Evolutionary conservation across 2,329 filamentous ascomycete species (phyloP).

Genomic region (Aspergillus sp.): DNA sequence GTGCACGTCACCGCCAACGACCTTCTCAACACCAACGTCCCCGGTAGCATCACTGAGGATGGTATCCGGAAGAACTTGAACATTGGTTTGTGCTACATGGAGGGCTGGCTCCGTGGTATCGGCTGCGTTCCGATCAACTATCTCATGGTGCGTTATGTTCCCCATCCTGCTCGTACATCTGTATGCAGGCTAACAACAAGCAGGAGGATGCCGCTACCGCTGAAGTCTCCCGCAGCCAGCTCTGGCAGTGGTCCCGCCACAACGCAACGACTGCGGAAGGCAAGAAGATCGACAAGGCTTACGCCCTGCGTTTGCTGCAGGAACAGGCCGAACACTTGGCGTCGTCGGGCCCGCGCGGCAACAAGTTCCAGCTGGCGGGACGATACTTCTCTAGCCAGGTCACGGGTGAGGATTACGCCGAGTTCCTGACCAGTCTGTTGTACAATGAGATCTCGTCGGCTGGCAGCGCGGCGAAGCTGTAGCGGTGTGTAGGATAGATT

Average conservation of each 20-base stretch:
- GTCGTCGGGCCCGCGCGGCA: conserved; percentile 68
- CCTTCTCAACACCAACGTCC: conserved; percentile 95
- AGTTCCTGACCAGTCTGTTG: conserved; percentile 80
- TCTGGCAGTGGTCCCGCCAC: conserved; percentile 90
- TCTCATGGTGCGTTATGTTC: conserved; percentile 57
- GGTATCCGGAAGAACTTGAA: conserved; percentile 97
- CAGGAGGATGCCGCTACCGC: conserved; percentile 88
- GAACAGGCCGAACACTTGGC: conserved; percentile 74
- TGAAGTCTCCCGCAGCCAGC: conserved; percentile 85
- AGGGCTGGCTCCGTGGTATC: conserved; percentile 90
- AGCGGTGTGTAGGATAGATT: conserved; percentile 16
- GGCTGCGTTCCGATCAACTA: conserved; percentile 97
- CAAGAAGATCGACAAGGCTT: conserved; percentile 87
- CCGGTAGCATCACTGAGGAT: conserved; percentile 81
- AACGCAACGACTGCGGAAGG: conserved; percentile 71
- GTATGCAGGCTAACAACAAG: conserved; percentile 12
- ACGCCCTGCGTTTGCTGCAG: conserved; percentile 74
- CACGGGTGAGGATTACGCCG: conserved; percentile 93
- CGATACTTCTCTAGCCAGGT: conserved; percentile 91
- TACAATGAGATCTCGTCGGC: conserved; percentile 57
- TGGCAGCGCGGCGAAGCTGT: conserved; percentile 61
- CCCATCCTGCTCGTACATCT: neutral
- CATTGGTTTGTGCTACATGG: conserved; percentile 96
- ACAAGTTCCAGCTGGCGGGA: conserved; percentile 84
- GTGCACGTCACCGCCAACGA: conserved; percentile 80